Evolutionary conservation across 805 yeast species (phyloP).

Genomic region (Isabelozyma gotoi): DNA sequence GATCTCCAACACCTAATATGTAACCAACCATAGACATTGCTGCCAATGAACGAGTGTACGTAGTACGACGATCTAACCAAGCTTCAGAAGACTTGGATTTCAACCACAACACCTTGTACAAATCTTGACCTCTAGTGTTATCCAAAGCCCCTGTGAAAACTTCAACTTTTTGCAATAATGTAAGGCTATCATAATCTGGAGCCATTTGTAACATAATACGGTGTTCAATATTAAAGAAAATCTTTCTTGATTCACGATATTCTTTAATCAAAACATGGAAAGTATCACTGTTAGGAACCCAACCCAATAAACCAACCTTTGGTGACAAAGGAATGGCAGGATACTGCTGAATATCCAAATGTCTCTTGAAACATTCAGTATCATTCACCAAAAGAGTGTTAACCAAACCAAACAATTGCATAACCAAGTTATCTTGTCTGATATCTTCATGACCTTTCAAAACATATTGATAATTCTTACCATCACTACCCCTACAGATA

Average conservation of each 20-base stretch:
- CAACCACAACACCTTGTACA: conserved; percentile 93
- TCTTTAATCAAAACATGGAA: conserved; percentile 91
- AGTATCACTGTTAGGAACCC: conserved; percentile 98
- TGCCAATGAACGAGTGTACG: conserved; percentile 92
- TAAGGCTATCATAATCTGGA: conserved; percentile 88
- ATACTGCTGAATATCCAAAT: conserved; percentile 85
- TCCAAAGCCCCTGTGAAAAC: conserved; percentile 95
- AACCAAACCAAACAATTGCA: conserved; percentile 96
- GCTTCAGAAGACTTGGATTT: conserved; percentile 95
- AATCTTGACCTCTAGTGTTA: conserved; percentile 93
- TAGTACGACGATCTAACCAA: conserved; percentile 96
- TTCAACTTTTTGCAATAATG: conserved; percentile 89
- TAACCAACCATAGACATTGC: conserved; percentile 99
- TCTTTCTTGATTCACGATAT: conserved; percentile 88
- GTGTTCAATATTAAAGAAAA: conserved; percentile 87
- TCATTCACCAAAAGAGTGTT: conserved; percentile 86
- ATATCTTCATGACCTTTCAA: conserved; percentile 98
- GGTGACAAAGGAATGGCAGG: conserved; percentile 97
- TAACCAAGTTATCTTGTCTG: conserved; percentile 93
- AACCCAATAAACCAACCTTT: conserved; percentile 91
- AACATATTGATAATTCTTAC: conserved; percentile 78
- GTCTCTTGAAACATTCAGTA: conserved; percentile 94
- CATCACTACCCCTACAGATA: conserved; percentile 83
- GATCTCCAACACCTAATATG: conserved; percentile 92
- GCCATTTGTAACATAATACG: conserved; percentile 97